Evolutionary conservation across 306 rosid species (phyloP).

Genomic region (Acacia crassicarpa): DNA sequence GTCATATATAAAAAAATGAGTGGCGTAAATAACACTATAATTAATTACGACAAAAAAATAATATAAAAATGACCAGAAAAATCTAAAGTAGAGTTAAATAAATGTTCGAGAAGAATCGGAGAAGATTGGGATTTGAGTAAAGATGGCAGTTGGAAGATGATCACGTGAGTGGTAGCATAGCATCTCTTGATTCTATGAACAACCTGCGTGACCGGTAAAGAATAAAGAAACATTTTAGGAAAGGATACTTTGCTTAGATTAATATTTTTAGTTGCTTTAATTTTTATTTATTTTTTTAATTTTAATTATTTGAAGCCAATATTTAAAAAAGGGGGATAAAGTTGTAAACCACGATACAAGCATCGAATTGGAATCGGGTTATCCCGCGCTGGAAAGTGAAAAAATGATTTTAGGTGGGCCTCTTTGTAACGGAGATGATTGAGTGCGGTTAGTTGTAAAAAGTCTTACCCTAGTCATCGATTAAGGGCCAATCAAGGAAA

Average conservation of each 20-base stretch:
- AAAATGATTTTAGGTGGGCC: constrained; percentile 5
- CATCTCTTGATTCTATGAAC: constrained; percentile 22
- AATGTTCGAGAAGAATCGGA: constrained; percentile 26
- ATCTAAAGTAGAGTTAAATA: neutral
- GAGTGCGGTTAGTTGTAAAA: constrained; percentile 11
- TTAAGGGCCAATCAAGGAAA: neutral
- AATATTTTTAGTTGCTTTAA: neutral
- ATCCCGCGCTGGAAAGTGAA: constrained; percentile 33
- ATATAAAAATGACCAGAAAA: neutral
- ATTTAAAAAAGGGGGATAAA: neutral
- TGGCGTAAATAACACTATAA: neutral
- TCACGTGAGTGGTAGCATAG: constrained; percentile 42
- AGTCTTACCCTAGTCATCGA: constrained; percentile 1
- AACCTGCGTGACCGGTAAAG: constrained; percentile 4
- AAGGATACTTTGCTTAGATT: neutral
- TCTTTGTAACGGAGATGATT: neutral
- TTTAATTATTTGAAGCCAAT: neutral
- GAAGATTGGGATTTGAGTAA: constrained; percentile 26
- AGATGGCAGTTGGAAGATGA: constrained; percentile 26
- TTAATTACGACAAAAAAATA: neutral
- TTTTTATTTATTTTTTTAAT: neutral
- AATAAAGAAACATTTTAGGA: constrained; percentile 2
- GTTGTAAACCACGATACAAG: constrained; percentile 27
- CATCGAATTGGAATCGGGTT: constrained; percentile 36
- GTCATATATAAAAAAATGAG: neutral